Base-by-base conservation (phyloP, 768 basidiomycete genomes). In the Psilocybe azurescens region DNA sequence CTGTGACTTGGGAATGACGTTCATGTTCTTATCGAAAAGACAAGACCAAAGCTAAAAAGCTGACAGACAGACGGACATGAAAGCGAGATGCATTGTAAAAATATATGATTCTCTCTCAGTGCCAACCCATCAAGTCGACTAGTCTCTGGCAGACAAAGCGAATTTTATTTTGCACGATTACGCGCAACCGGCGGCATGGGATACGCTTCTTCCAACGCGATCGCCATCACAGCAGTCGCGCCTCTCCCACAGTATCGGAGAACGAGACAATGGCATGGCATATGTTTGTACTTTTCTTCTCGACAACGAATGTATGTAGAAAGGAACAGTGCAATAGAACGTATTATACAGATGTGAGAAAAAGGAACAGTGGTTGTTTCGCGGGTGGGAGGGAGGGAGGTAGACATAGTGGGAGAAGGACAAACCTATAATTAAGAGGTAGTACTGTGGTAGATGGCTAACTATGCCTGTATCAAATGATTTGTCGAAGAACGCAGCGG, bases 181-280 rank as follows among this genome's bases (percentile, higher is more conserved):
- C 4, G 33, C 13, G 32, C 48, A 57, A 24, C 61, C 61, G 61
- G 57, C 62, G 62, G 62, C 56, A 62, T 58, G 44, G 24, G 16
- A 47, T 18, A 53, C 56, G 50, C 56, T 52, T 53, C 56, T 57
- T 62, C 14, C 11, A 36, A 36, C 11, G 33, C 51, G 54, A 61
- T 60, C 52, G 50, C 14, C 58, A 52, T 59, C 58, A 52, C 33
- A 44, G 51, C 16, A 18, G 18, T 18, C 39, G 49, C 39, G 50
- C 58, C 50, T 36, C 50, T 36, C 55, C 38, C 41, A 60, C 59
- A 60, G 49, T 51, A 24, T 30, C 28, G 41, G 52, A 60, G 46
- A 55, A 32, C 28, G 38, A 6, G 32, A 30, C 18, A 51, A 51
- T 36, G 33, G 33, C 6, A 11, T 36, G 33, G 33, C 33, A 36